Evolutionary conservation across 371 early-diverging fungal genomes (phyloP), one percentile per base, ranked within the genome.

Genomic region (Mucor piriformis): DNA sequence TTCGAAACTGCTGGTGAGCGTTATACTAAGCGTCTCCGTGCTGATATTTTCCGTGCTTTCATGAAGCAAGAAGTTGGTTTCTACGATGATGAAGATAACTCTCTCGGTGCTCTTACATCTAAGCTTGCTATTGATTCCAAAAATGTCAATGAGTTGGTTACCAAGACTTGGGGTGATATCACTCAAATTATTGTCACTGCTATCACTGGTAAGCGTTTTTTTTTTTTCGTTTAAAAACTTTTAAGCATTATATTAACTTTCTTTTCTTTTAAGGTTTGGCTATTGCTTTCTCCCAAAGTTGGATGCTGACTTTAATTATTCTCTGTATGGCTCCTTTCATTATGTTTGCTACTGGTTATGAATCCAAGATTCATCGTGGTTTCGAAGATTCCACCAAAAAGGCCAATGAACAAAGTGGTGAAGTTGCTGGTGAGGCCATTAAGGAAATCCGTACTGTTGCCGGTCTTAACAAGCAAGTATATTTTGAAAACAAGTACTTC

Each of bases 401-500:
- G 56, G 86, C 88, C 0, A 90, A 90, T 58, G 84, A 87, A 64
- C 75, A 82, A 24, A 83, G 89, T 38, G 87, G 88, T 58, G 88
- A 88, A 70, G 82, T 86, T 44, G 92, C 94, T 44, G 82, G 84
- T 64, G 97, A 97, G 69, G 92, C 93, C 25, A 88, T 97, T 50
- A 76, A 86, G 56, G 87, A 89, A 73, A 90, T 97, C 53, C 87
- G 96, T 37, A 96, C 97, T 3, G 94, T 97, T 18, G 84, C 87
- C 34, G 75, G 90, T 3, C 76, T 97, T n/a, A 90, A 88, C 25
- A 88, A 91, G 60, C 95, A 97, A 65, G 34, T 49, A 18, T 69
- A 76, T 25, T 90, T 94, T 57, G 83, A 85, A 66, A 50, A 52
- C 15, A 65, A 77, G 47, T 95, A 89, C 57, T 54, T 56, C n/a